Base-by-base conservation (phyloP, 2,329 filamentous ascomycete species). In the Aulographum hederae region DNA sequence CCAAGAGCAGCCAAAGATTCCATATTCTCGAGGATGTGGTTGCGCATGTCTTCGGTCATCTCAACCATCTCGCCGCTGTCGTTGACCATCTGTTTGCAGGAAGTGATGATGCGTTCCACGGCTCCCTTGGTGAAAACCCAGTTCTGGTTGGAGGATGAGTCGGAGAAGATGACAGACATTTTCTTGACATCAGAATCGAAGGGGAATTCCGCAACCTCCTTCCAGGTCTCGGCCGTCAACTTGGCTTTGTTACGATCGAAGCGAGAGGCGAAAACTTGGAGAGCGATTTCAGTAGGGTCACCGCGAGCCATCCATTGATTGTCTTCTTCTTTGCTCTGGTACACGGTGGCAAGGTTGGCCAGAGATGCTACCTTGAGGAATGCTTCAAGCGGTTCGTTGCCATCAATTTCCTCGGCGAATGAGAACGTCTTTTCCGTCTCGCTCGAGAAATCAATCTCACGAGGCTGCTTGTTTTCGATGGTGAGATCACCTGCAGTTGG, bases 121-220 rank as follows among this genome's bases (percentile, higher is more conserved):
- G 77, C 76, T 30, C 73, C 73, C 45, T 75, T 75, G 35, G 69
- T 72, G 41, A 73, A 72, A 29, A 69, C 54, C 11, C 43, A 38
- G 39, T 59, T 57, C 33, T 57, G 50, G 16, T 52, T 13, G 10
- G 21, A 47, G 5, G 52, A 45, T 10, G 41, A 42, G 15, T 63
- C 50, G 27, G 60, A 44, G 47, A 76, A 77, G 32, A 79, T 70
- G 21, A 78, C 73, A 0, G 73, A 77, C 76, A 80, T 81, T 42
- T 74, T 78, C 57, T 81, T 82, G 39, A 80, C 67, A 35, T 69
- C 69, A 0, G 74, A 79, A 44, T 81, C 76, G 39, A 81, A 82
- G 0, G 74, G 76, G 36, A 76, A 78, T 42, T 82, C 77, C 2
- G 71, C 69, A 16, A 73, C 34, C 18, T 52, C 46, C 17, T 47